Evolutionary conservation across 306 rosid genomes (phyloP), one percentile per base, ranked within the genome.

Genomic region (Boehmeria nivea): DNA sequence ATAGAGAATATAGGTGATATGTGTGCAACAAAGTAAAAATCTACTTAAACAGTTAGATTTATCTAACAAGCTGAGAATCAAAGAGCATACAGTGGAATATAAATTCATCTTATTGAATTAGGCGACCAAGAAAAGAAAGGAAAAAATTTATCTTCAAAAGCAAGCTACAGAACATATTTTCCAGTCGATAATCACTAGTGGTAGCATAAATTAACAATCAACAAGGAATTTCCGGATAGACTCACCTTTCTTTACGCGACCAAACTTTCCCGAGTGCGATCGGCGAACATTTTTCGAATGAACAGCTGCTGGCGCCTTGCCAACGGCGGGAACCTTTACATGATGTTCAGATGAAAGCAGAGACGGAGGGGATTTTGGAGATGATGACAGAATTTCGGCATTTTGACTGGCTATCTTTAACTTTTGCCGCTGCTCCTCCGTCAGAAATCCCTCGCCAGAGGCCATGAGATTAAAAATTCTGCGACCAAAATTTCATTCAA

Each of bases 161-260:
- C n/a, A n/a, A n/a, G n/a, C n/a, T n/a, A n/a, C n/a, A n/a, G n/a
- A n/a, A n/a, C n/a, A n/a, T n/a, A n/a, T n/a, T n/a, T n/a, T n/a
- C n/a, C n/a, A n/a, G n/a, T n/a, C n/a, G n/a, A n/a, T n/a, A n/a
- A n/a, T n/a, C n/a, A n/a, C n/a, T n/a, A n/a, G n/a, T n/a, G n/a
- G n/a, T n/a, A n/a, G n/a, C n/a, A n/a, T n/a, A n/a, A n/a, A n/a
- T n/a, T n/a, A n/a, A n/a, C n/a, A n/a, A n/a, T n/a, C n/a, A n/a
- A n/a, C n/a, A n/a, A 20, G 17, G 36, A 13, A 45, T 22, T 13
- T 19, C 33, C 7, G 19, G 12, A 46, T 0, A 18, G 48, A 78
- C 87, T 81, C 70, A 87, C 99, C 99, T 56, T 91, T 91, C 81
- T 91, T 91, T 31, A 64, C 95, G 20, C 96, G 81, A 54, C 62